Conservation (phyloP, 2,329 filamentous ascomycete species). For the Hymenoscyphus fructigenus region DNA sequence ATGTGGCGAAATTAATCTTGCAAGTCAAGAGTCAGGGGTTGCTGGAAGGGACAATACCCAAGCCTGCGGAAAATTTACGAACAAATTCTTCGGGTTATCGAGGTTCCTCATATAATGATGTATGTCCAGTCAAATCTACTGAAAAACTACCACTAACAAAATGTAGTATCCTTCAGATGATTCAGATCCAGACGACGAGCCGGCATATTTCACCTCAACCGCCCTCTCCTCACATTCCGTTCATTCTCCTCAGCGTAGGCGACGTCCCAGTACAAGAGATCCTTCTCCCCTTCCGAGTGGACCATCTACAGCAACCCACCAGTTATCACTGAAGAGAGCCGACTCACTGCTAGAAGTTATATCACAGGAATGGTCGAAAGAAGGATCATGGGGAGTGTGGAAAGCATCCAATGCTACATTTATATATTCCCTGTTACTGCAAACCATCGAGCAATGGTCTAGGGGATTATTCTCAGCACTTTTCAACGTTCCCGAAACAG, state of each 20-base stretch:
- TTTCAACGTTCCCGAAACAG: conserved; percentile 80
- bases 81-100: conserved; percentile 26
- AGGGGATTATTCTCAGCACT: conserved; percentile 87
- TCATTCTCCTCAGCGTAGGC: conserved; percentile 41
- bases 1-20: conserved; percentile 91
- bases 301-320: conserved; percentile 49
- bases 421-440: conserved; percentile 81
- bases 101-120: conserved; percentile 30
- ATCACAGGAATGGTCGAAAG: conserved; percentile 82
- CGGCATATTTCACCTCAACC: conserved; percentile 76
- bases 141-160: conserved; percentile 18
- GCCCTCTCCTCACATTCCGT: conserved; percentile 43
- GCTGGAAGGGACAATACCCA: conserved; percentile 23
- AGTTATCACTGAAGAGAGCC: conserved; percentile 68
- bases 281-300: conserved; percentile 39
- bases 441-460: conserved; percentile 88
- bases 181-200: conserved; percentile 69
- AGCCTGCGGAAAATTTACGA: conserved; percentile 22
- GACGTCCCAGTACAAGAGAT: conserved; percentile 32
- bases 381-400: conserved; percentile 90
- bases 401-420: conserved; percentile 92
- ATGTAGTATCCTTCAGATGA: conserved; percentile 57
- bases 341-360: conserved; percentile 86
- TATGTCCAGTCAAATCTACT: conserved; percentile 13
- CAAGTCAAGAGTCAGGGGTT: conserved; percentile 64